Conservation (phyloP, 257 asterid genomes). For the Ocimum tenuiflorum region DNA sequence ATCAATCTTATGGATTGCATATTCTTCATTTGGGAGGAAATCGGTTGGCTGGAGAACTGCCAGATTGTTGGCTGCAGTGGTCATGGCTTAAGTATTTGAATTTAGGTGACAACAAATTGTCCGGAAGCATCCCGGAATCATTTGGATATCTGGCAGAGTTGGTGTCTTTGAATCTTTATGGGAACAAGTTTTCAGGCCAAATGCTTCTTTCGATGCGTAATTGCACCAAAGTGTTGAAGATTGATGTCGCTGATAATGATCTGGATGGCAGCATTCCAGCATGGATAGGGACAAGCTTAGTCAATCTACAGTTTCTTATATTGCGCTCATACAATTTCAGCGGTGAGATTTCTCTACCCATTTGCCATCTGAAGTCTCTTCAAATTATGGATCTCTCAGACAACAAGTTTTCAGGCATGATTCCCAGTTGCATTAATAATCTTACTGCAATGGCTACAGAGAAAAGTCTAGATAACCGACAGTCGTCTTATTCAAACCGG, state of each 20-base stretch:
- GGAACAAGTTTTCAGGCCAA: conserved; percentile 18
- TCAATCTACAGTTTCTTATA: conserved; percentile 11
- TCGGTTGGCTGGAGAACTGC: conserved; percentile 18
- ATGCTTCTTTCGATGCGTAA: conserved; percentile 21
- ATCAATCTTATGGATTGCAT: background rate
- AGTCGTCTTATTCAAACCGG: too few relatives aligned
- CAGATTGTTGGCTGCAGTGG: conserved; percentile 30
- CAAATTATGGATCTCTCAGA: conserved; percentile 27
- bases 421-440: conserved; percentile 20
- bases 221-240: conserved; percentile 11
- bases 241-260: conserved; percentile 21
- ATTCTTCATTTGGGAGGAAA: conserved; percentile 28
- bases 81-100: background rate
- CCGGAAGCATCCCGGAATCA: conserved; percentile 32
- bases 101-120: conserved; percentile 24
- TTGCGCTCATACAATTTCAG: conserved; percentile 25
- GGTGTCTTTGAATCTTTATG: conserved; percentile 17
- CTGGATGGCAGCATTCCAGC: conserved; percentile 16
- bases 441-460: conserved; percentile 21
- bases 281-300: conserved; percentile 13
- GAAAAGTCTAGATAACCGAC: background rate
- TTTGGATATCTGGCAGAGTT: conserved; percentile 13
- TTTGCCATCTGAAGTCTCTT: conserved; percentile 19
- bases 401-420: conserved; percentile 18
- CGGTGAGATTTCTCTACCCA: conserved; percentile 15